Evolutionary conservation across 2,329 filamentous ascomycete genomes (phyloP), one percentile per base, ranked within the genome.

Genomic region (Colletotrichum brevisporum): DNA sequence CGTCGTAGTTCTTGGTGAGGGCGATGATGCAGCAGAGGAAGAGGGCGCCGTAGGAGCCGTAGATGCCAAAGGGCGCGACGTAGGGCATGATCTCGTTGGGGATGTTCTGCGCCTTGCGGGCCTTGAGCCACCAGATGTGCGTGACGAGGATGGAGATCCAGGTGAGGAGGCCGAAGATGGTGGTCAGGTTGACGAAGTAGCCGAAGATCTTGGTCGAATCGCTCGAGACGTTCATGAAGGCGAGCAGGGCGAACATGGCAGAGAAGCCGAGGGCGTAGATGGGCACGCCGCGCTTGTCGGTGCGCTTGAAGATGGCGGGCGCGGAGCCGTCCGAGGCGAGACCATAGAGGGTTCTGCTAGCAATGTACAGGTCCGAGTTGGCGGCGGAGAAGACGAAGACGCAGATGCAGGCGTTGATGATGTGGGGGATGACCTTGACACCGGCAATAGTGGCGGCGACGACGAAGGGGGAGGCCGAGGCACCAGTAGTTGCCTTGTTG

Each of bases 1-100:
- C 90, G 64, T 88, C 85, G 80, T 90, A 96, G 84, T 94, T 95
- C 87, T 96, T 97, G 76, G 93, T 95, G 59, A 97, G 77, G 2
- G 91, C 88, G 70, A 96, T 92, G 41, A 96, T 77, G 75, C 86
- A 85, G 81, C 92, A 94, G 81, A 94, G 90, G 75, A 84, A 82
- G 2, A 96, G 84, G 0, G 91, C 91, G 68, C 83, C 82, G 76
- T 89, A 89, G 0, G 91, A 94, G 12, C 93, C 94, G 70, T 78
- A 87, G 45, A 89, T 81, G n/a, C 93, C 92, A 16, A 95, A 85
- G 0, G 93, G 93, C 0, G 93, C 91, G 16, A 85, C 85, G 77
- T 91, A 94, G 1, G 89, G 87, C 69, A 92, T 81, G 51, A 82
- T 79, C 13, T 81, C 80, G 75, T 90, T 78, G 12, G 85, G 79